These are phyloP conservation scores for Fragilaria radians DNA, from an alignment of 108 stramenopile genomes.

Conservation along the genomic window DNA sequence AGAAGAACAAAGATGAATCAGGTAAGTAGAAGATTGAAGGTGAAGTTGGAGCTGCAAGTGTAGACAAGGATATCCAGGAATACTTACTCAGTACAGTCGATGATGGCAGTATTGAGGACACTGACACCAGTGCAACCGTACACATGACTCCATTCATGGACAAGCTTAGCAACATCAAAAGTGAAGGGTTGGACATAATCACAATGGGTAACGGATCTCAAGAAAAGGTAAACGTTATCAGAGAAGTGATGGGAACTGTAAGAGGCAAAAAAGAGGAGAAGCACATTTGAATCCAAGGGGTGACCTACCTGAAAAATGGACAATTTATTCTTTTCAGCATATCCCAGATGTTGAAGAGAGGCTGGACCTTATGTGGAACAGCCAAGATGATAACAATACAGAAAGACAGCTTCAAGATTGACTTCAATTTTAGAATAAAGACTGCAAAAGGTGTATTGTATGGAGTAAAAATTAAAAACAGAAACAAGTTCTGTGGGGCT, in stretches of 20 bases:
- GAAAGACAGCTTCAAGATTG: constrained; percentile 11
- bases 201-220: constrained; percentile 4
- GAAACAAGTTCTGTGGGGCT: too few relatives aligned
- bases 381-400: constrained; percentile 7
- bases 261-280: too few relatives aligned
- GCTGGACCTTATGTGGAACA: constrained; percentile 27
- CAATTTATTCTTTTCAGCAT: neutral
- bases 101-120: too few relatives aligned
- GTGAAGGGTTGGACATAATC: neutral
- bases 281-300: constrained; percentile 5
- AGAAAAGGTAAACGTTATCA: too few relatives aligned
- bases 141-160: too few relatives aligned
- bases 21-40: too few relatives aligned
- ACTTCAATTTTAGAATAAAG: constrained; percentile 26
- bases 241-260: constrained; percentile 5
- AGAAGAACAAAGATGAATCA: too few relatives aligned
- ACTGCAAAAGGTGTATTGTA: constrained; percentile 18
- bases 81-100: too few relatives aligned
- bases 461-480: constrained; percentile 8
- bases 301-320: neutral
- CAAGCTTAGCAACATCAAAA: too few relatives aligned
- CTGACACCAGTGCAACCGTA: too few relatives aligned
- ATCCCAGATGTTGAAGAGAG: constrained; percentile 11
- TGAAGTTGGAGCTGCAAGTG: too few relatives aligned
- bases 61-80: too few relatives aligned